Conservation (phyloP, 306 rosid species). For the Sphenostylis stenocarpa region DNA sequence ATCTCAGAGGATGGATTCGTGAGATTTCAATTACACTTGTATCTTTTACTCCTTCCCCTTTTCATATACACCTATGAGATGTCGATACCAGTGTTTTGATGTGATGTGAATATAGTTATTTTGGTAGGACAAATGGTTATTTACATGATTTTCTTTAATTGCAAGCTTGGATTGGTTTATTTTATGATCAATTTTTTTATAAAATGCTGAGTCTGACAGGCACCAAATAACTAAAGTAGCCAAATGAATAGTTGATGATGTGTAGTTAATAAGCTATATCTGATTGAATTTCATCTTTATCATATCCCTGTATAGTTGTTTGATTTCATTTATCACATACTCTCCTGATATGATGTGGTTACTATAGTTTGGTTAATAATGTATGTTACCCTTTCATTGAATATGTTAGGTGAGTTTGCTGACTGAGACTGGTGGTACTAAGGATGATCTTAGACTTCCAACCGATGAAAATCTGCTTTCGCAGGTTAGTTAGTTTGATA, state of each 20-base stretch:
- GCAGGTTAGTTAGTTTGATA: slow-evolving; percentile 54
- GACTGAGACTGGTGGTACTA: slow-evolving; percentile 88
- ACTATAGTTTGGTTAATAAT: neutral
- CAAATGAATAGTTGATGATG: neutral
- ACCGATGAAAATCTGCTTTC: slow-evolving; percentile 80
- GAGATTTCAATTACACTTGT: slow-evolving; percentile 30
- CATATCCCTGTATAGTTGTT: neutral
- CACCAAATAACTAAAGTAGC: neutral
- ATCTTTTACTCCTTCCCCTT: neutral
- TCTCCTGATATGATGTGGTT: neutral
- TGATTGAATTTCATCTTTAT: neutral
- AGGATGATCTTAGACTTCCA: slow-evolving; percentile 97
- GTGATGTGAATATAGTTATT: neutral
- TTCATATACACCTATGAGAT: neutral
- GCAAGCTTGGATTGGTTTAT: neutral
- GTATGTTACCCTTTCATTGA: neutral
- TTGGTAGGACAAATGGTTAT: neutral
- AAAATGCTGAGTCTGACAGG: neutral
- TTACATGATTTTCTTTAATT: neutral
- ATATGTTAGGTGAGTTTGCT: slow-evolving; percentile 81
- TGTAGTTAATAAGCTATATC: neutral
- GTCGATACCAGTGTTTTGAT: neutral
- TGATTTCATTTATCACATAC: neutral
- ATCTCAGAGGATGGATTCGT: slow-evolving; percentile 99
- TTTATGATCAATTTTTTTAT: neutral